Conservation (phyloP, 2,329 filamentous ascomycete species). For the Gyromitra esculenta region DNA sequence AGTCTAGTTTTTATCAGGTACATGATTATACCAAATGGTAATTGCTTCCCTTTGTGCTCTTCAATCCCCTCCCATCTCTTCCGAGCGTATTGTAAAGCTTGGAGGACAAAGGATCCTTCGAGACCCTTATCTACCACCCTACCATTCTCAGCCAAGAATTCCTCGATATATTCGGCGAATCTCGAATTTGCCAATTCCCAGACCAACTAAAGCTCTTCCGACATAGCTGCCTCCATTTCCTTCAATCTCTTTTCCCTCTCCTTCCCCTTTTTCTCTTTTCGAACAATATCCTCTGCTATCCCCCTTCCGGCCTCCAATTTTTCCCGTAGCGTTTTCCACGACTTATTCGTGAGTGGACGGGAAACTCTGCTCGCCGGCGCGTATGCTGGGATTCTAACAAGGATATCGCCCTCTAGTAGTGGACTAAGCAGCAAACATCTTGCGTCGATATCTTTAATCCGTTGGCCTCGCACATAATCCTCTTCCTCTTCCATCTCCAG, state of each 20-base stretch:
- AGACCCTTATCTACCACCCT: background rate
- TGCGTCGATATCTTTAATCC: background rate
- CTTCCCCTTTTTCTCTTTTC: background rate
- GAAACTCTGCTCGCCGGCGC: background rate
- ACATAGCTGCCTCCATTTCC: background rate
- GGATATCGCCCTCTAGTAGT: background rate
- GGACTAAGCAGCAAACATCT: conserved; percentile 12
- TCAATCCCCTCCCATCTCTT: conserved; percentile 1
- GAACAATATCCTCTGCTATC: background rate
- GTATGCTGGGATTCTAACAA: background rate
- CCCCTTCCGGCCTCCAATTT: background rate
- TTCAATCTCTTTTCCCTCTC: background rate
- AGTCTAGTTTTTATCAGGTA: background rate
- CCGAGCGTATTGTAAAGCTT: conserved; percentile 13
- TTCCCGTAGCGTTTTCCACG: background rate
- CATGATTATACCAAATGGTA: conserved; percentile 1
- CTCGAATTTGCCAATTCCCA: background rate
- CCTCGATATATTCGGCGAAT: conserved; percentile 11
- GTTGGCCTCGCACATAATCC: background rate
- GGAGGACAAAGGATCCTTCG: conserved; percentile 1
- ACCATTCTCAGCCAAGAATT: conserved; percentile 7
- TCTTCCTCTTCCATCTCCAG: background rate
- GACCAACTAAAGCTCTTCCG: background rate
- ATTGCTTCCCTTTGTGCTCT: conserved; percentile 5
- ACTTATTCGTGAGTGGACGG: background rate